A percentile compares a stretch with the other conserved stretches of the same genome.
Evolutionary conservation across 768 basidiomycete species (phyloP).

Genomic region (Mycena maculata): DNA sequence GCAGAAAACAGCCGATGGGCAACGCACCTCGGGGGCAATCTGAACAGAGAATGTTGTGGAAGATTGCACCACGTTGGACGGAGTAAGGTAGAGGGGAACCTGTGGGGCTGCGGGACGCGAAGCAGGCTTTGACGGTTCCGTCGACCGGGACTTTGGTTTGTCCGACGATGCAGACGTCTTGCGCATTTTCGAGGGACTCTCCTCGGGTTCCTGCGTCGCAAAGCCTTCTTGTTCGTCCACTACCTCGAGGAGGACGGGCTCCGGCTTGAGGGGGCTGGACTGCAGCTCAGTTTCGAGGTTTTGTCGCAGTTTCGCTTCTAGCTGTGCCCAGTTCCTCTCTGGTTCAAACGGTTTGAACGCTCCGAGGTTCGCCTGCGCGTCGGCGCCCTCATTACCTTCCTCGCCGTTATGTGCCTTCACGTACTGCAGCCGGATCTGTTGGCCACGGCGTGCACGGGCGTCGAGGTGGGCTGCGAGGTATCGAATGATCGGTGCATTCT

Average conservation of each 20-base stretch:
- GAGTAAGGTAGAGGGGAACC: neutral
- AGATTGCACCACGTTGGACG: neutral
- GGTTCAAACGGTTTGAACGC: conserved; percentile 47
- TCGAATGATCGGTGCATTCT: conserved; percentile 77
- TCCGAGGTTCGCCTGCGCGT: conserved; percentile 75
- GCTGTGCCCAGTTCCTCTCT: conserved; percentile 72
- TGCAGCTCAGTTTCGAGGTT: neutral
- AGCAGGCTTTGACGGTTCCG: conserved; percentile 15
- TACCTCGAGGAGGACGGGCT: conserved; percentile 1
- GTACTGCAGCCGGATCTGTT: conserved; percentile 71
- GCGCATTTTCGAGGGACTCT: conserved; percentile 29
- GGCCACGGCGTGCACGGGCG: conserved; percentile 60
- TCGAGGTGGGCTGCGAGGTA: conserved; percentile 76
- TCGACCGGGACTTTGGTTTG: conserved; percentile 28
- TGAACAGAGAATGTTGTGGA: neutral
- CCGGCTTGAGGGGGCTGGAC: neutral
- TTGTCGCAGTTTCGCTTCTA: conserved; percentile 41
- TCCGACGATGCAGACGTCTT: conserved; percentile 1
- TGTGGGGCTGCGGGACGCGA: neutral
- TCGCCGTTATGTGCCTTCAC: conserved; percentile 85
- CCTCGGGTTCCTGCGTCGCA: neutral
- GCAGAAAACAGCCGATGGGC: conserved; percentile 3
- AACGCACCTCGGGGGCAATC: conserved; percentile 1
- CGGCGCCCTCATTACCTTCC: conserved; percentile 90
- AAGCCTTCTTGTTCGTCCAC: neutral